Percentiles rank a stretch among this genome's conserved stretches.
Evolutionary conservation across 352 stramenopile species (phyloP).

Genomic region (Nothophytophthora sp.): DNA sequence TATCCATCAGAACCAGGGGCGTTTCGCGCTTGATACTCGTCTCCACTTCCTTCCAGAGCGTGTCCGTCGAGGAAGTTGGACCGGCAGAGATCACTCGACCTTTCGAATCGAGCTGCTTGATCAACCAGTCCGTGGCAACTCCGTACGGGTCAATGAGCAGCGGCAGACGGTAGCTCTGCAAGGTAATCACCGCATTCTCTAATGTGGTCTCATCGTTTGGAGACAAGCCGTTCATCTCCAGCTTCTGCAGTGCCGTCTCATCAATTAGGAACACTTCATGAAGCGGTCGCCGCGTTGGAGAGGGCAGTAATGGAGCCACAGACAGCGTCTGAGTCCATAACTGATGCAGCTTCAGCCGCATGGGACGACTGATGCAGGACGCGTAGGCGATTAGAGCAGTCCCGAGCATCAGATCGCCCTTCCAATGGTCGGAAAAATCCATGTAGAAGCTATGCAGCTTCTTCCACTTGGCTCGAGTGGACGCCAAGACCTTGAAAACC

Average conservation of each 20-base stretch:
- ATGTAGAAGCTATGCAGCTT: conserved; percentile 38
- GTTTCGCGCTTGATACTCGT: conserved; percentile 38
- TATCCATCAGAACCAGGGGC: conserved; percentile 41
- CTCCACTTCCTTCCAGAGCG: conserved; percentile 46
- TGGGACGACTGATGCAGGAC: conserved; percentile 20
- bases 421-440: conserved; percentile 39
- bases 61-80: conserved; percentile 5
- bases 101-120: conserved; percentile 24
- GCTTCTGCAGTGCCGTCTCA: conserved; percentile 30
- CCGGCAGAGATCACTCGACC: conserved; percentile 11
- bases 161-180: conserved; percentile 46
- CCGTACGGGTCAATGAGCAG: conserved; percentile 64
- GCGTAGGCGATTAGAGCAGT: conserved; percentile 57
- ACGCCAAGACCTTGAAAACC: conserved; percentile 56
- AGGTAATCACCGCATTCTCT: conserved; percentile 47
- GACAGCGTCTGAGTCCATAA: conserved; percentile 40
- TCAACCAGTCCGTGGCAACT: conserved; percentile 57
- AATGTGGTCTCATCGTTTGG: conserved; percentile 31
- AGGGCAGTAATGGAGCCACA: conserved; percentile 34
- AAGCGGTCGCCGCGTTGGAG: conserved; percentile 12
- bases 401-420: conserved; percentile 64
- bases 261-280: conserved; percentile 40
- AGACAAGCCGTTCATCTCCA: conserved; percentile 46
- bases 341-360: conserved; percentile 23
- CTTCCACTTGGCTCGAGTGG: conserved; percentile 46